Conservation (phyloP, 2,329 filamentous ascomycete genomes). For the Beauveria varroae region DNA sequence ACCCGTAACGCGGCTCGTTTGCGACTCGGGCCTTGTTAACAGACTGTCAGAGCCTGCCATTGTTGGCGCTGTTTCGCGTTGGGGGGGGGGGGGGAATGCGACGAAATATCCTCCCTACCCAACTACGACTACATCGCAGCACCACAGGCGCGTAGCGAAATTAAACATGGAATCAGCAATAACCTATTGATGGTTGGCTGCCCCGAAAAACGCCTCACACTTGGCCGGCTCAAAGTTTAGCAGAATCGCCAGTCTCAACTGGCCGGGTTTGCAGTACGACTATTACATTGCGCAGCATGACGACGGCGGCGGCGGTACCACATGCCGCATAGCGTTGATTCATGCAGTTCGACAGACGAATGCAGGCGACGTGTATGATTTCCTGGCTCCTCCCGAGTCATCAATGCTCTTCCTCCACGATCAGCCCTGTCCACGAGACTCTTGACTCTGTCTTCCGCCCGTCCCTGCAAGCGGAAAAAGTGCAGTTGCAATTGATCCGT, state of each 20-base stretch:
- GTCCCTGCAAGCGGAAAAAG: background rate
- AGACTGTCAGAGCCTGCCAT: background rate
- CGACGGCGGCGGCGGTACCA: background rate
- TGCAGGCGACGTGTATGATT: slow-evolving; percentile 10
- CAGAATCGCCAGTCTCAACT: background rate
- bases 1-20: background rate
- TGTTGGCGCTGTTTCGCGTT: background rate
- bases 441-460: background rate
- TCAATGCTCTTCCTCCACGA: background rate
- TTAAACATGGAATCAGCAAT: background rate
- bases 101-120: background rate
- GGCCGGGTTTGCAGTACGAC: background rate
- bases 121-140: background rate
- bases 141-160: background rate
- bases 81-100: background rate
- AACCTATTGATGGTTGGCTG: background rate
- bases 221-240: background rate
- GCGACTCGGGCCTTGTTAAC: background rate
- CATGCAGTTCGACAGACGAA: background rate
- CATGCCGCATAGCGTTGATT: background rate
- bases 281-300: background rate
- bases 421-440: slow-evolving; percentile 3
- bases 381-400: background rate
- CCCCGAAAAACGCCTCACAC: background rate
- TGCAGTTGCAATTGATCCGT: background rate